Conservation (phyloP, 2,329 filamentous ascomycete species). For the Sclerotinia minor region DNA sequence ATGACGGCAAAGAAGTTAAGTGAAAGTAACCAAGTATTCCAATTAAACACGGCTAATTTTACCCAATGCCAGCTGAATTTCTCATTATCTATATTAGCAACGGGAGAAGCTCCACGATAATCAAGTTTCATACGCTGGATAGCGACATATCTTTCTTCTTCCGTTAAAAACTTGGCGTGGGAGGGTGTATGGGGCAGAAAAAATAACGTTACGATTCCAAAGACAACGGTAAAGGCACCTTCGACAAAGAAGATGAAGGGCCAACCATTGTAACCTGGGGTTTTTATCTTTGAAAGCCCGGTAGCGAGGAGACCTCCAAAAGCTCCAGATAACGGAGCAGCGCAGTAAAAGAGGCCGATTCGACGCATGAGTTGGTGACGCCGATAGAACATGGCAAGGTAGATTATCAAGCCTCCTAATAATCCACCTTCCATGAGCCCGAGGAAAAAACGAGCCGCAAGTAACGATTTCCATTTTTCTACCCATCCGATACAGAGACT, state of each 20-base stretch:
- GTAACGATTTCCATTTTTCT: conserved; percentile 45
- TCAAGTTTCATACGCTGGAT: conserved; percentile 24
- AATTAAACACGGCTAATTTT: conserved; percentile 20
- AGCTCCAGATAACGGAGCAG: conserved; percentile 75
- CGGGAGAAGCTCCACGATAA: conserved; percentile 10
- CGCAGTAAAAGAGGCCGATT: conserved; percentile 82
- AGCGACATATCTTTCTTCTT: conserved; percentile 16
- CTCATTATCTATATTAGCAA: conserved; percentile 12
- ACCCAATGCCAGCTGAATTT: conserved; percentile 26
- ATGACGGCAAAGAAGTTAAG: conserved; percentile 22
- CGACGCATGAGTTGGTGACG: conserved; percentile 75
- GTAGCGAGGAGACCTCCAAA: conserved; percentile 71
- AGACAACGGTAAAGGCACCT: conserved; percentile 16
- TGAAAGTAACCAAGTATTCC: conserved; percentile 22
- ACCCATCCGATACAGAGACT: conserved; percentile 51
- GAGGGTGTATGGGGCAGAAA: conserved; percentile 23
- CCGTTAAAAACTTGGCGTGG: conserved; percentile 11
- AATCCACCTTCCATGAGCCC: conserved; percentile 52
- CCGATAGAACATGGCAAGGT: conserved; percentile 63
- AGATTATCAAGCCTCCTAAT: conserved; percentile 55
- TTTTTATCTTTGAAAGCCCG: conserved; percentile 40
- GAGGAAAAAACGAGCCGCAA: conserved; percentile 50
- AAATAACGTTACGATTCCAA: conserved; percentile 12
- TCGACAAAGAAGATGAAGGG: conserved; percentile 25
- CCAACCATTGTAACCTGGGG: conserved; percentile 18